Evolutionary conservation across 106 monocot species (phyloP), one percentile per base, ranked within the genome.

Genomic region (Phalaenopsis aphrodite): DNA sequence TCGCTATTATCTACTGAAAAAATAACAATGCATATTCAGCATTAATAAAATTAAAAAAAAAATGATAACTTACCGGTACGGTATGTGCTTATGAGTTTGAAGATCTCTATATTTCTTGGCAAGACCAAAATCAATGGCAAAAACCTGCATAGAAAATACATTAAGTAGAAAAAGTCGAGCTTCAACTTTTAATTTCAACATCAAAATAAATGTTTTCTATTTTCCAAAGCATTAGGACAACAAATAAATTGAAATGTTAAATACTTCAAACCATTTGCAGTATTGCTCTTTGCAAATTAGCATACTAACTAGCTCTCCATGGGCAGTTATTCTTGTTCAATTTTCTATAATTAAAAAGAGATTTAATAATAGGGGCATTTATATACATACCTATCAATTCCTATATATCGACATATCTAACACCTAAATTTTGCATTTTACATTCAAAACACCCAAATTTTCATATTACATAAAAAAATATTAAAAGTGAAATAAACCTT

Each of bases 81-180:
- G 96, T 58, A 97, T 97, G 82, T 94, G 97, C 79, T 89, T 92
- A 76, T 92, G 97, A 83, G 97, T 94, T 78, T 92, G 90, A 79
- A 90, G 92, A 76, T 97, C 94, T 84, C 87, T 90, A 72, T 90
- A 97, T 79, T 89, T 92, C 85, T 97, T 97, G 80, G 86, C 97
- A 66, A 94, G 94, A 37, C 97, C 97, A 85, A 90, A 97, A 83
- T 97, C 97, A 83, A 97, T 97, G 38, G 92, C 84, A 76, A 94
- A 97, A 77, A 97, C 97, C 97, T 94, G 6, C 74, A 66, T 16
- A 61, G 21, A 36, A 57, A 81, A 19, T 67, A 80, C 0, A 76
- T 75, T 52, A 52, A 10, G 23, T 57, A 66, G 47, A 30, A 77
- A 24, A 52, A 14, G 17, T 36, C 21, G 15, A 55, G 2, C 11